Percentiles rank a stretch among this genome's conserved stretches.
phyloP scores from a whole-genome alignment of 2,329 filamentous ascomycete genomes.

The Diaporthe ilicicola region DNA sequence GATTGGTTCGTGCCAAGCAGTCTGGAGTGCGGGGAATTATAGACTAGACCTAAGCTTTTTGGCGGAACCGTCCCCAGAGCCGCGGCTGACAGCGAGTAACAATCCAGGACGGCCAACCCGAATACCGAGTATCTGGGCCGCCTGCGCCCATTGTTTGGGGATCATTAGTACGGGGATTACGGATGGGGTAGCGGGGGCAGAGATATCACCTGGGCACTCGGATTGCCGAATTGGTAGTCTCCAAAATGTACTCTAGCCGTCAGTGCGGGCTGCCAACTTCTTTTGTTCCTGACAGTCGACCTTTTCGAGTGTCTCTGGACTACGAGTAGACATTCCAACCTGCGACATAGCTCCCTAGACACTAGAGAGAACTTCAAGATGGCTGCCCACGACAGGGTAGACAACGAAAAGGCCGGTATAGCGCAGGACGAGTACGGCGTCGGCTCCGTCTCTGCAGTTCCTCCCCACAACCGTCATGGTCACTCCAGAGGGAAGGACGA shows the following conservation, averaged over 20 bases:
- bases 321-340: neutral
- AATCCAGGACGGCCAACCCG: neutral
- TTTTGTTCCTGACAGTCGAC: neutral
- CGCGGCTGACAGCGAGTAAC: slow-evolving; percentile 1
- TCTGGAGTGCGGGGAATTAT: slow-evolving; percentile 15
- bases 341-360: neutral
- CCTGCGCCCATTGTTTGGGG: neutral
- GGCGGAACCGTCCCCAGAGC: slow-evolving; percentile 2
- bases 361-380: neutral
- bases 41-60: slow-evolving; percentile 11
- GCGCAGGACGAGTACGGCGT: slow-evolving; percentile 24
- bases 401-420: slow-evolving; percentile 26
- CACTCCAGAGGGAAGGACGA: slow-evolving; percentile 23
- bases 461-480: neutral
- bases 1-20: neutral
- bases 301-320: neutral
- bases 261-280: neutral
- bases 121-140: slow-evolving; percentile 15
- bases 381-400: neutral
- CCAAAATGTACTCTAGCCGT: neutral
- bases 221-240: neutral
- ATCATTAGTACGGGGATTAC: neutral
- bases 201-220: neutral
- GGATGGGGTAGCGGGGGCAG: neutral
- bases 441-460: neutral